Evolutionary conservation across 129 eudicot species (phyloP).

Genomic region (Lactuca sativa): DNA sequence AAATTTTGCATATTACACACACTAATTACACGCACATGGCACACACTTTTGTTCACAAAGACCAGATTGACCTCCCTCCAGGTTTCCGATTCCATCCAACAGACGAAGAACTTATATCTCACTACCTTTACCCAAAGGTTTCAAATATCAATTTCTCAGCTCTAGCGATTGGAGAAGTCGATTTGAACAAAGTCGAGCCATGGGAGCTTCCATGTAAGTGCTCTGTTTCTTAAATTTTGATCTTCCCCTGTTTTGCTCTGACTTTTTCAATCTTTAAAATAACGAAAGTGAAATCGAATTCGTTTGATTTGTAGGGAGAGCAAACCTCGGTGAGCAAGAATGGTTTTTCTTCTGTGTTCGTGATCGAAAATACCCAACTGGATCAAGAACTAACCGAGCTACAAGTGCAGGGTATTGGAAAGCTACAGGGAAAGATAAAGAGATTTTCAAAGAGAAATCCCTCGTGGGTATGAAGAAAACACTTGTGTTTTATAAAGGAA

Average conservation of each 20-base stretch:
- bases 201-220: constrained; percentile 88
- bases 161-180: constrained; percentile 78
- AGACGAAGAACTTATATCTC: constrained; percentile 82
- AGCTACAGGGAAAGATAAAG: constrained; percentile 85
- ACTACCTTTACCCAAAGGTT: constrained; percentile 67
- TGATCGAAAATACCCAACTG: constrained; percentile 84
- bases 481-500: constrained; percentile 67
- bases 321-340: constrained; percentile 88
- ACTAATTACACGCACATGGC: constrained; percentile 10
- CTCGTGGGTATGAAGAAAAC: constrained; percentile 82
- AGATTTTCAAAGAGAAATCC: constrained; percentile 44
- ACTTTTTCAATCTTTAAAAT: background rate
- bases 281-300: background rate
- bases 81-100: constrained; percentile 89
- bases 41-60: constrained; percentile 31
- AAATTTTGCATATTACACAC: background rate
- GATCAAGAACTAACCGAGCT: constrained; percentile 70
- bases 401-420: constrained; percentile 82
- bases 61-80: constrained; percentile 65
- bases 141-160: constrained; percentile 43
- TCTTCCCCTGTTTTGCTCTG: constrained; percentile 3
- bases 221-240: background rate
- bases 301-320: constrained; percentile 53
- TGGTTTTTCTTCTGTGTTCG: constrained; percentile 87
- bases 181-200: constrained; percentile 89